Evolutionary conservation across 306 rosid genomes (phyloP).

Genomic region (Begonia loranthoides): DNA sequence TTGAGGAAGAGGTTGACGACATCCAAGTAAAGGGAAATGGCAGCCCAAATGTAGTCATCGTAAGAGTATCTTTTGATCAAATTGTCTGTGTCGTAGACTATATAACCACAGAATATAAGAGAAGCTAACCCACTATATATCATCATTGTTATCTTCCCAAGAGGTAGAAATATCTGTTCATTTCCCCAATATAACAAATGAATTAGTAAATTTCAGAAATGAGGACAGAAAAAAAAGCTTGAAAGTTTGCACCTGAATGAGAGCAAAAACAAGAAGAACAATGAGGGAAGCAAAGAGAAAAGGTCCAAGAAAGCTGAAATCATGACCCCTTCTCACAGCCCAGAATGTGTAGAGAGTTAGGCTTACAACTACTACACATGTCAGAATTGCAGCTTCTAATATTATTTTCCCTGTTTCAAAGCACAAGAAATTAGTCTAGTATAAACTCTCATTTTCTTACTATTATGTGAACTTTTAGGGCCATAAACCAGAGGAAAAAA

Average conservation of each 20-base stretch:
- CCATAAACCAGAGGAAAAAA: no score
- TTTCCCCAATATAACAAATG: no score
- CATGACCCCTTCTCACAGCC: slow-evolving; percentile 23
- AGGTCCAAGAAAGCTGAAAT: slow-evolving; percentile 25
- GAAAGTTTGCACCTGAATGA: slow-evolving; percentile 17
- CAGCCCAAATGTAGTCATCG: slow-evolving; percentile 24
- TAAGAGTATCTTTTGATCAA: slow-evolving; percentile 19
- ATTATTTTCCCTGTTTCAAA: slow-evolving; percentile 14
- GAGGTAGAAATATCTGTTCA: slow-evolving; percentile 11
- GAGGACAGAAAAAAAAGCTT: background rate
- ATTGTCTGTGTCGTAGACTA: slow-evolving; percentile 18
- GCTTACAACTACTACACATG: slow-evolving; percentile 13
- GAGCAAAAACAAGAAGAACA: slow-evolving; percentile 11
- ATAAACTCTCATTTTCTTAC: no score
- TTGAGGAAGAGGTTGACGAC: slow-evolving; percentile 11
- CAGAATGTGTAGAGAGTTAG: slow-evolving; percentile 26
- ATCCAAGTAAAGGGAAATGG: slow-evolving; percentile 14
- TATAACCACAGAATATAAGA: slow-evolving; percentile 11
- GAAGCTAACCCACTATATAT: slow-evolving; percentile 10
- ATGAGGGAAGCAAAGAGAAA: slow-evolving; percentile 21
- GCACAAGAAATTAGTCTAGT: background rate
- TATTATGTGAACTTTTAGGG: no score
- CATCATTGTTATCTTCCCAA: slow-evolving; percentile 16
- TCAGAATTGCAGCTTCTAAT: slow-evolving; percentile 16
- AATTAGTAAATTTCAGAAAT: background rate